These are phyloP conservation scores for Polyplosphaeria fusca DNA, from an alignment of 495 filamentous ascomycete genomes.

Conservation along the genomic window DNA sequence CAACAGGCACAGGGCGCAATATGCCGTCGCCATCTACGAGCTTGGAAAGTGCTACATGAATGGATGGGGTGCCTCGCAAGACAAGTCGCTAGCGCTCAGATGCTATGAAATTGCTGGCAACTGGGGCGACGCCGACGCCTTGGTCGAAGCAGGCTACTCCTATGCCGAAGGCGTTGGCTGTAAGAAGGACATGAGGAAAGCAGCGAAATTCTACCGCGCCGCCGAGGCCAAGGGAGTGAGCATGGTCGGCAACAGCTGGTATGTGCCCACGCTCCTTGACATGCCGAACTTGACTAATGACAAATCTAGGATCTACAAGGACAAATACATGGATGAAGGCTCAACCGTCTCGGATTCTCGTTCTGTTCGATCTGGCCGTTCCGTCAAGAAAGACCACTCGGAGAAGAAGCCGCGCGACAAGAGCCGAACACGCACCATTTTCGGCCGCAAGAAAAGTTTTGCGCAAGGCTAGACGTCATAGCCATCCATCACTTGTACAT, in stretches of 20 bases:
- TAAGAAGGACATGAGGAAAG: conserved; percentile 95
- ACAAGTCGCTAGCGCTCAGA: conserved; percentile 79
- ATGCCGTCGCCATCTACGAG: conserved; percentile 93
- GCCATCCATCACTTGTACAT: conserved; percentile 7
- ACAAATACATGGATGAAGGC: conserved; percentile 74
- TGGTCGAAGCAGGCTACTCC: conserved; percentile 49
- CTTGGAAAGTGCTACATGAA: conserved; percentile 96
- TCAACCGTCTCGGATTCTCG: conserved; percentile 40
- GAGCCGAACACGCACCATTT: conserved; percentile 63
- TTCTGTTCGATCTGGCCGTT: conserved; percentile 32
- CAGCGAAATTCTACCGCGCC: conserved; percentile 82
- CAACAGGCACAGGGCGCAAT: conserved; percentile 82
- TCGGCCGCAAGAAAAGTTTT: conserved; percentile 56
- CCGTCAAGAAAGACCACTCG: conserved; percentile 35
- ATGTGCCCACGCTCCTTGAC: conserved; percentile 36
- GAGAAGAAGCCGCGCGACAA: conserved; percentile 63
- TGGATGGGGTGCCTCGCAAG: conserved; percentile 93
- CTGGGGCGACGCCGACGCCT: conserved; percentile 96
- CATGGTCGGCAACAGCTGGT: conserved; percentile 99
- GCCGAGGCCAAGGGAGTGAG: conserved; percentile 91
- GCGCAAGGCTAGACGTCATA: not conserved
- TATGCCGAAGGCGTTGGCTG: conserved; percentile 52
- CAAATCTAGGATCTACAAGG: conserved; percentile 76
- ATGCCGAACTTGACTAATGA: not conserved
- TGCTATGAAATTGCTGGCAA: conserved; percentile 96